Evolutionary conservation across 306 rosid species (phyloP), one percentile per base, ranked within the genome.

Genomic region (Cotoneaster glaucophyllus): DNA sequence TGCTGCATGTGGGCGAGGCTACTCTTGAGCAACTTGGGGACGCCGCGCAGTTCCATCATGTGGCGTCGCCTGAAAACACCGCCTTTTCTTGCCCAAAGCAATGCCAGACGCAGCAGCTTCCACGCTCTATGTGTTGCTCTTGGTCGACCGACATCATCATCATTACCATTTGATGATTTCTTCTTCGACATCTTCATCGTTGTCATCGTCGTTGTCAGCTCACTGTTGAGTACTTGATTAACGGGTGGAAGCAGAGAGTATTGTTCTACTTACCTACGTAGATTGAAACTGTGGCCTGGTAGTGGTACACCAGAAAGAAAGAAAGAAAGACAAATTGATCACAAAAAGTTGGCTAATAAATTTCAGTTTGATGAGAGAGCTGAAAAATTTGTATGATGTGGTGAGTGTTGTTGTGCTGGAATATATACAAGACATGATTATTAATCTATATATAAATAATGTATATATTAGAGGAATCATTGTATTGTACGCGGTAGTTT

Each of bases 21-120:
- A 48, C 8, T 56, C 80, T 80, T 90, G 25, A 89, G 70, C 68
- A 87, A 85, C 78, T 87, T 88, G 4, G 96, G 89, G 1, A 94
- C 76, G 12, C 86, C 74, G 26, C 90, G 88, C 4, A 90, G 87
- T 53, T 95, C 95, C 77, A 83, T 84, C 45, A 74, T 80, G 8
- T 90, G 63, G 54, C 88, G 70, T 22, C 92, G 87, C 79, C 82
- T 92, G 73, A 90, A 85, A 34, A 87, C 83, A 0, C 87, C 91
- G 6, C 98, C 96, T 81, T 92, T 95, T 13, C 92, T 85, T 12
- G 97, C 88, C 98, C 96, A 92, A 2, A 90, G 48, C 70, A 89
- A 61, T 67, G 97, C 91, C 11, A 87, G n/a, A 4, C 97, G 86
- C 64, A 95, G 64, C 3, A 89, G 52, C 71, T 84, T 92, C 97